A percentile compares a stretch with the other conserved stretches of the same genome.
These are phyloP conservation scores for Trypanosoma vivax DNA, from an alignment of 208 protist species.

Conservation along the genomic window DNA sequence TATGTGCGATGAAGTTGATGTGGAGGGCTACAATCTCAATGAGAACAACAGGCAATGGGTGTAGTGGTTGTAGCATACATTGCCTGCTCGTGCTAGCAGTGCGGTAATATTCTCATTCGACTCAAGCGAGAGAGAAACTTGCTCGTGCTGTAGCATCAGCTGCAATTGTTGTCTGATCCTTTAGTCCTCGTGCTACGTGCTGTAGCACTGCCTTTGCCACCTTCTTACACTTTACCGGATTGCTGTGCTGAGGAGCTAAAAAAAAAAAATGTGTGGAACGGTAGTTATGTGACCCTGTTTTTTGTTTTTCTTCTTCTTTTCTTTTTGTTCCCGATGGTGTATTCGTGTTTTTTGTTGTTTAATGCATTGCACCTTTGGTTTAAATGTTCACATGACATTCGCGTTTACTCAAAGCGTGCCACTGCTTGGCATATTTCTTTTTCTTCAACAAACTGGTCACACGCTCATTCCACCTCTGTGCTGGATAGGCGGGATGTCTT, in stretches of 20 bases:
- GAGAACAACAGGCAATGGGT: slow-evolving; percentile 72
- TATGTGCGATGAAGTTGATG: slow-evolving; percentile 13
- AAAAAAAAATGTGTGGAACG: neutral
- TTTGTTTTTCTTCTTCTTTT: too few relatives aligned
- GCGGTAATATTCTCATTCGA: neutral
- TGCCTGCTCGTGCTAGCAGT: neutral
- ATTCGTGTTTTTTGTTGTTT: too few relatives aligned
- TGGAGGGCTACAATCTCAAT: slow-evolving; percentile 27
- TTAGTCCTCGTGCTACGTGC: slow-evolving; percentile 3
- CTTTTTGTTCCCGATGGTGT: too few relatives aligned
- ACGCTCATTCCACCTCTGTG: too few relatives aligned
- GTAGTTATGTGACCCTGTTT: too few relatives aligned
- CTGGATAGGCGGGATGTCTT: too few relatives aligned
- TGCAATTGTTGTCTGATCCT: neutral
- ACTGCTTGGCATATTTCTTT: too few relatives aligned
- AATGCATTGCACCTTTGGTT: too few relatives aligned
- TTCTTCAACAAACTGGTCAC: too few relatives aligned
- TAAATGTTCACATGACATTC: too few relatives aligned
- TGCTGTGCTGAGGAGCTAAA: neutral
- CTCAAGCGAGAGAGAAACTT: neutral
- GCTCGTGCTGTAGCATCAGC: neutral
- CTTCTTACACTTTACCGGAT: slow-evolving; percentile 1
- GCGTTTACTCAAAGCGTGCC: too few relatives aligned
- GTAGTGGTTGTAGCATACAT: slow-evolving; percentile 9
- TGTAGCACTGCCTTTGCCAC: neutral